Evolutionary conservation across 441 rosid genomes (phyloP), one percentile per base, ranked within the genome.

Genomic region (Pelargonium cotyledonis): DNA sequence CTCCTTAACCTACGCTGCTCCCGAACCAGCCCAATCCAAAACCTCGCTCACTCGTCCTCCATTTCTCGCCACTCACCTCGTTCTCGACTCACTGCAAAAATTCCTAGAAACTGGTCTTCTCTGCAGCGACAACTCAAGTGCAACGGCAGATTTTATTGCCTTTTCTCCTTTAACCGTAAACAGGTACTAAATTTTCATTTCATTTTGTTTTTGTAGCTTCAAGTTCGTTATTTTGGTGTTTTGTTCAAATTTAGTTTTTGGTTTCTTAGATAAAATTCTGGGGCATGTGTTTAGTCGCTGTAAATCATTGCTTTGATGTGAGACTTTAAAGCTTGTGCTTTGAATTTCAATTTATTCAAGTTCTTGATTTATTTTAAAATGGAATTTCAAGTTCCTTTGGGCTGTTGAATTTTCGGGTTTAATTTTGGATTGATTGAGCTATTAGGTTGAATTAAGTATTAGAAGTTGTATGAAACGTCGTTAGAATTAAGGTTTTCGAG

Each of bases 131-230:
- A 70, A 14, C 76, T 79, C 77, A 82, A 73, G 75, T 79, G 86
- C 81, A 78, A 82, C 5, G 84, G 80, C 67, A 80, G 81, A 70
- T 70, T 83, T 76, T 78, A 79, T 18, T 91, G 91, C 78, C 86
- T 83, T 49, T 90, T 90, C 84, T 82, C 93, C 6, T 83, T 83
- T 77, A 81, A 77, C 70, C 74, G 85, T 75, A 81, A 76, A 38
- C 80, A 90, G 96, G 94, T 90, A 80, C 18, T 65, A 3, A 9
- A 2, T 35, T 31, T 3, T 64, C 2, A 26, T 14, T 35, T 21
- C 55, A 3, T 0, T 1, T 9, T n/a, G n/a, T 35, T 26, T 15
- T 65, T 14, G 19, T 19, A 0, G 3, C 11, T 19, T 15, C 16
- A 51, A 51, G 14, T 14, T 51, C n/a, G n/a, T n/a, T n/a, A n/a